These are phyloP conservation scores for Eucalyptus polybractea DNA, from an alignment of 345 rosid genomes.

Conservation along the genomic window DNA sequence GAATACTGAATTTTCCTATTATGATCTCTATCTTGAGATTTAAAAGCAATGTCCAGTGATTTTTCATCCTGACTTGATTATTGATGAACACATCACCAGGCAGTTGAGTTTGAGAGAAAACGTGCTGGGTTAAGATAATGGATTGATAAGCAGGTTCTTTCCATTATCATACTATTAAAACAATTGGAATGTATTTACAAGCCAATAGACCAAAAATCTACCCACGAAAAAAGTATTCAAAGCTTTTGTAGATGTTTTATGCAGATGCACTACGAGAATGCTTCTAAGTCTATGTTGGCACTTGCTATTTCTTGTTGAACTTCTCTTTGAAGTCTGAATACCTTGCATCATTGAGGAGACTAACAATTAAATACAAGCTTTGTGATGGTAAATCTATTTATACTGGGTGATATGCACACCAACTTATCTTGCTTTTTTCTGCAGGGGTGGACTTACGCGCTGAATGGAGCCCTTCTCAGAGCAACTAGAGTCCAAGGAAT, in stretches of 20 bases:
- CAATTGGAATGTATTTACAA: not conserved
- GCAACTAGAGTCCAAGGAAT: slow-evolving; percentile 64
- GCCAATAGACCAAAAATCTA: not conserved
- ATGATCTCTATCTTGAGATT: not conserved
- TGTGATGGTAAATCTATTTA: not conserved
- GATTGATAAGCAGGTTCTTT: not conserved
- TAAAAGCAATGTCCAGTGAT: not conserved
- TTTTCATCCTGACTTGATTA: not conserved
- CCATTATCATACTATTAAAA: not conserved
- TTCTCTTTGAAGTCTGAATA: not conserved
- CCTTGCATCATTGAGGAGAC: not conserved
- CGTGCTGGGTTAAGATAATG: not conserved
- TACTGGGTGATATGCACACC: not conserved
- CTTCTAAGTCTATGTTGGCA: not conserved
- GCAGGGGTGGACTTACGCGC: slow-evolving; percentile 87
- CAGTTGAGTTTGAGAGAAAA: not conserved
- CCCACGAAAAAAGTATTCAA: not conserved
- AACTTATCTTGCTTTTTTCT: not conserved
- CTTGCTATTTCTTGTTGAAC: not conserved
- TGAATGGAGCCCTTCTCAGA: slow-evolving; percentile 71
- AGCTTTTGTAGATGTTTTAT: not conserved
- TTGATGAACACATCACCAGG: not conserved
- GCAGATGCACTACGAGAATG: not conserved
- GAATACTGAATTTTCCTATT: not conserved
- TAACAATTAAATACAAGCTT: not conserved